Evolutionary conservation across 257 asterid genomes (phyloP), one percentile per base, ranked within the genome.

Genomic region (Jacaranda copaia): DNA sequence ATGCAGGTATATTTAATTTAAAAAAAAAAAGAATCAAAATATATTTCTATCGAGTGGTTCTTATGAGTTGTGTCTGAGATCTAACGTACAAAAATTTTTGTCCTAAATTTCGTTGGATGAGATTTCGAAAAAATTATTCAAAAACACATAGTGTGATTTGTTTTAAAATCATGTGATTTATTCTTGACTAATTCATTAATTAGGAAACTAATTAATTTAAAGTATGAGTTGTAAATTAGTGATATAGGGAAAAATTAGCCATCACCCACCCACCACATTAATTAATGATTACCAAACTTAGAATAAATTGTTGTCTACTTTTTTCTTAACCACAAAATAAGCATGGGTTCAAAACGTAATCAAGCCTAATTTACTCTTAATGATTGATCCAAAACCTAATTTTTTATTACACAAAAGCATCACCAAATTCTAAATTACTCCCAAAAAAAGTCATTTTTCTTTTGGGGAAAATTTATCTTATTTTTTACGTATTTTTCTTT

Each of bases 301-400:
- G 18, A 52, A 18, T 53, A 46, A 3, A 25, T 70, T 13, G 49
- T 35, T 35, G 32, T n/a, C 43, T 9, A 49, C 13, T 32, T 51
- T 48, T 15, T 32, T 51, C 0, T 73, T 45, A 53, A n/a, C 72
- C 82, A 42, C 36, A 56, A 57, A 19, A 57, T 5, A 68, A 45
- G 42, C 39, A 19, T 42, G 57, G 15, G 55, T 69, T 4, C 16
- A 71, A 52, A 71, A 16, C 20, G 32, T 59, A 63, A 63, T 63
- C 35, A 14, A 69, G 14, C 70, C 35, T 19, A 14, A 40, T 18
- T 69, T 38, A 59, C 59, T 60, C 77, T 4, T 40, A 78, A 70
- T 70, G 16, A 78, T 73, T 79, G 72, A 10, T 13, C 18, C 8
- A 14, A 64, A 32, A 56, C 10, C 76, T 39, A 38, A 39, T 11